Conservation (phyloP, 2,329 filamentous ascomycete genomes). For the Triangularia setosa region DNA sequence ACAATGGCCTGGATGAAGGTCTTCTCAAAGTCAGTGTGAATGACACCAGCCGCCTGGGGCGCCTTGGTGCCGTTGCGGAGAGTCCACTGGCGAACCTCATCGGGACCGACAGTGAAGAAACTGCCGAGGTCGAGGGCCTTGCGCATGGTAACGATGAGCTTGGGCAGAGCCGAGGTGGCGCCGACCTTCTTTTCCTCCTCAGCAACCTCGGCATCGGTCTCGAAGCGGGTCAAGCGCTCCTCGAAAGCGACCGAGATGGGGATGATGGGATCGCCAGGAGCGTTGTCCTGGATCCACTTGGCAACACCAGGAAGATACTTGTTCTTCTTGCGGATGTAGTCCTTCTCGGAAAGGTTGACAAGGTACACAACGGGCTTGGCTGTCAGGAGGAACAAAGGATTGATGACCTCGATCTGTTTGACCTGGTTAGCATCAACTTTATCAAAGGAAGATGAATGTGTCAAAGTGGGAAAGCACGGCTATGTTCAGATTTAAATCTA, state of each 20-base stretch:
- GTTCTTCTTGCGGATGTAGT: slow-evolving; percentile 99
- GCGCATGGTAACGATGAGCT: slow-evolving; percentile 90
- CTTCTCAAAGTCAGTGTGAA: slow-evolving; percentile 98
- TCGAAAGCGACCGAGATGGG: slow-evolving; percentile 91
- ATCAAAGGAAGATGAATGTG: background rate
- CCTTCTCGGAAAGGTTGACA: slow-evolving; percentile 94
- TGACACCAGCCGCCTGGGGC: slow-evolving; percentile 95
- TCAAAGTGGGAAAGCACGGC: slow-evolving; percentile 61
- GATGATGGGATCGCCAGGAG: slow-evolving; percentile 82
- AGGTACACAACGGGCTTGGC: slow-evolving; percentile 97
- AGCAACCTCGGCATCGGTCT: slow-evolving; percentile 68
- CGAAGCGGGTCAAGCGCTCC: slow-evolving; percentile 80
- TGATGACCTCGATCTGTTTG: slow-evolving; percentile 87
- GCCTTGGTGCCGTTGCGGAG: slow-evolving; percentile 94
- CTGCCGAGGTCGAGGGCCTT: slow-evolving; percentile 84
- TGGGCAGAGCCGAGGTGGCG: slow-evolving; percentile 84
- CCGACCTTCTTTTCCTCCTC: slow-evolving; percentile 88
- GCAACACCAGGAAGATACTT: slow-evolving; percentile 93
- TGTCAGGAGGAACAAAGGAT: slow-evolving; percentile 89
- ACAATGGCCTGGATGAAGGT: slow-evolving; percentile 97
- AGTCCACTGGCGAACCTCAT: slow-evolving; percentile 98
- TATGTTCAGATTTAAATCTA: slow-evolving; percentile 49
- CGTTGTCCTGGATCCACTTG: slow-evolving; percentile 92
- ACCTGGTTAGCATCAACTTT: slow-evolving; percentile 29
- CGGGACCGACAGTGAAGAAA: slow-evolving; percentile 95